phyloP scores from a whole-genome alignment of 2,329 filamentous ascomycete genomes.

The Monilinia fructigena region DNA sequence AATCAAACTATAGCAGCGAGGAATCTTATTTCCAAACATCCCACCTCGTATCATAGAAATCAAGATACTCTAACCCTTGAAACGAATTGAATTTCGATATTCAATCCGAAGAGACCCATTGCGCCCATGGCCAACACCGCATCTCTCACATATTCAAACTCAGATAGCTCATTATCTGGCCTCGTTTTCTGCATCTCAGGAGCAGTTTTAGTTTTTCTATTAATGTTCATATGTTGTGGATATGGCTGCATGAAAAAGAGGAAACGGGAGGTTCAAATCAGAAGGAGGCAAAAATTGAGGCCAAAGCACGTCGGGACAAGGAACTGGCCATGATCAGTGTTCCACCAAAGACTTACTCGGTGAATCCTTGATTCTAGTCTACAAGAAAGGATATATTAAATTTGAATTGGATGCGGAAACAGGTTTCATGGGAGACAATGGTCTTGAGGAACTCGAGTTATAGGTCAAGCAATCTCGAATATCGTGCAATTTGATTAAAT shows the following conservation, averaged over 20 bases:
- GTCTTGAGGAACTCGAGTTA: background rate
- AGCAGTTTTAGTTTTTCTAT: background rate
- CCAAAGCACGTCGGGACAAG: background rate
- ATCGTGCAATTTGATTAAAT: background rate
- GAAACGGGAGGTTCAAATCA: background rate
- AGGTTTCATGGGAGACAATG: background rate
- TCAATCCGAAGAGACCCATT: background rate
- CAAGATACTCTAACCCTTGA: too few relatives aligned
- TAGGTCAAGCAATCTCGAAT: too few relatives aligned
- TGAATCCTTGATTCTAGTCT: background rate
- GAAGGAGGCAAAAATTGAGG: background rate
- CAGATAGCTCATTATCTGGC: background rate
- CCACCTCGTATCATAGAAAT: background rate
- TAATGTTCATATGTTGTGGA: conserved; percentile 11
- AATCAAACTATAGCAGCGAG: too few relatives aligned
- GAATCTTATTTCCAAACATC: too few relatives aligned
- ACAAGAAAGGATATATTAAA: background rate
- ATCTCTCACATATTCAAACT: background rate
- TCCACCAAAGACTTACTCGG: background rate
- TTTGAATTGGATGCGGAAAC: background rate
- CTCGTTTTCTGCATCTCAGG: conserved; percentile 7
- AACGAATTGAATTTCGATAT: too few relatives aligned
- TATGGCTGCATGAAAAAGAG: conserved; percentile 12
- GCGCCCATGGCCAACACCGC: background rate
- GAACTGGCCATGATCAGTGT: background rate